Conservation (phyloP, 2,329 filamentous ascomycete species). For the Colletotrichum lupini region DNA sequence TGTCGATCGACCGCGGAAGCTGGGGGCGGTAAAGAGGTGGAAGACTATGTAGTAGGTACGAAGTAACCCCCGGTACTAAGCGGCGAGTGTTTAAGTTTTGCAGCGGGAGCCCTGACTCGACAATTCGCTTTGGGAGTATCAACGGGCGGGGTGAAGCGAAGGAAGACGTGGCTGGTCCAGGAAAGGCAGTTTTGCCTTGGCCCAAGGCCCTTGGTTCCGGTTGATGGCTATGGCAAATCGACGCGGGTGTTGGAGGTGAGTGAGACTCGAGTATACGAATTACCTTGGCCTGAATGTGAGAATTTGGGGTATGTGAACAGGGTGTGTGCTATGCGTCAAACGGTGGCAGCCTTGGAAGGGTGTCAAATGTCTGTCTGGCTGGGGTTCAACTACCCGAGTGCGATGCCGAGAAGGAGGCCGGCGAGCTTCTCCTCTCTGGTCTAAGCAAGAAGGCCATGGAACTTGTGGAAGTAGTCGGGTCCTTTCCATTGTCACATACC, state of each 20-base stretch:
- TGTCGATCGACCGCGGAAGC: background rate
- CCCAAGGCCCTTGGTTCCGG: background rate
- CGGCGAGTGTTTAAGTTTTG: background rate
- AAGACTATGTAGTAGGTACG: too few species aligned
- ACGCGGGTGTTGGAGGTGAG: background rate
- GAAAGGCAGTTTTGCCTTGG: background rate
- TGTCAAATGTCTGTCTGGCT: background rate
- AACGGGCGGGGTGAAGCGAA: constrained; percentile 8
- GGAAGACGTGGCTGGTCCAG: constrained; percentile 5
- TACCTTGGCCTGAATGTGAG: background rate
- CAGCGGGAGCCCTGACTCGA: constrained; percentile 21
- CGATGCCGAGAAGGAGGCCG: constrained; percentile 24
- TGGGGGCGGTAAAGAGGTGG: constrained; percentile 9
- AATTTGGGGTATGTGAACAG: background rate
- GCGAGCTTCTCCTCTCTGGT: constrained; percentile 1
- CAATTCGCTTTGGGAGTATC: constrained; percentile 3
- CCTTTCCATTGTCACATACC: background rate
- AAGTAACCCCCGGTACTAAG: background rate
- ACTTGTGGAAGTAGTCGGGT: background rate
- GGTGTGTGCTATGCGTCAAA: background rate
- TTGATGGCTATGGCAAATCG: background rate
- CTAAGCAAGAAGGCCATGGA: background rate
- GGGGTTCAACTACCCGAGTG: constrained; percentile 5
- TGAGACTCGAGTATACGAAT: background rate
- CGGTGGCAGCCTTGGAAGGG: constrained; percentile 2